Conservation (phyloP, 257 asterid species). For the Solanum etuberosum region DNA sequence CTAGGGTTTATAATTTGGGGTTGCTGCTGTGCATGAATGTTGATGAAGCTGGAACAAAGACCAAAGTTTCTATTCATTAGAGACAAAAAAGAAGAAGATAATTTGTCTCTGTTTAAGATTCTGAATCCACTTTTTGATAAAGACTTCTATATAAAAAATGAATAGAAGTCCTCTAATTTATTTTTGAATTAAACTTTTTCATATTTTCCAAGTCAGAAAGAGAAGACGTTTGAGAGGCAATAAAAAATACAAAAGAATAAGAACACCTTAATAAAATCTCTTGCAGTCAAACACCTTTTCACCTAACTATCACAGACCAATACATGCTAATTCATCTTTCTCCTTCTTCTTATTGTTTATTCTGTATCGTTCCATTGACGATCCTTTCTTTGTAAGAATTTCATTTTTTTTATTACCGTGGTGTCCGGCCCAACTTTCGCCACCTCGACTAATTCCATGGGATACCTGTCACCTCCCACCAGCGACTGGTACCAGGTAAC, state of each 20-base stretch:
- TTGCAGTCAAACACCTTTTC: background rate
- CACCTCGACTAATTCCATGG: too few relatives aligned
- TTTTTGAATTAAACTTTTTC: background rate
- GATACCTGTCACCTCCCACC: too few relatives aligned
- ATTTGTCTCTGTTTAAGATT: background rate
- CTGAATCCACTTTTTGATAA: background rate
- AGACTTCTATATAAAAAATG: background rate
- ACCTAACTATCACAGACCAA: background rate
- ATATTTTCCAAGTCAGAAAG: background rate
- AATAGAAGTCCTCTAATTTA: background rate
- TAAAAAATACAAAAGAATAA: background rate
- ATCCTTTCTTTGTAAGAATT: background rate
- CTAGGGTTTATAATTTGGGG: background rate
- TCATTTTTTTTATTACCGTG: too few relatives aligned
- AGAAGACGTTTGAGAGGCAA: background rate
- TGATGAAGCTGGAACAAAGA: background rate
- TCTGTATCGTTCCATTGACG: background rate
- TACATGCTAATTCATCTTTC: background rate
- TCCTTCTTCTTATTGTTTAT: background rate
- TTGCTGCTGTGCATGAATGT: background rate
- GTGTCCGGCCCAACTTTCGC: too few relatives aligned
- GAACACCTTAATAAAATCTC: background rate
- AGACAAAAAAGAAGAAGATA: background rate
- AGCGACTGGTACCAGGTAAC: too few relatives aligned
- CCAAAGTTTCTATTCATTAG: background rate